Conservation (phyloP, 2,329 filamentous ascomycete species). For the Boeremia exigua region DNA sequence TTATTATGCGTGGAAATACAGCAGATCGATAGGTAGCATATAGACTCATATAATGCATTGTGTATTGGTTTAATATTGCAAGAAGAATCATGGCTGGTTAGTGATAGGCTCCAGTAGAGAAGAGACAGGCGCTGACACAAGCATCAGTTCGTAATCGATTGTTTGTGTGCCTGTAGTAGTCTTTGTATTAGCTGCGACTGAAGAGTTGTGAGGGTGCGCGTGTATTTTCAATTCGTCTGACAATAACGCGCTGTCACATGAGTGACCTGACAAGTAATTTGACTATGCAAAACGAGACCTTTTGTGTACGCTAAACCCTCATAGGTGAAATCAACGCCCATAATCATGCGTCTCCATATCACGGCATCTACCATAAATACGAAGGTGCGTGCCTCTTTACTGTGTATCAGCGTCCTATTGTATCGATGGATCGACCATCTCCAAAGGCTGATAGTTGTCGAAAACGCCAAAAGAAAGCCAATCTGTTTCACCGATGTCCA, state of each 20-base stretch:
- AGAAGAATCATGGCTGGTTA: not conserved
- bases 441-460: conserved; percentile 43
- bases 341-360: not conserved
- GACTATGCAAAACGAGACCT: no score
- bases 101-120: not conserved
- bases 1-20: not conserved
- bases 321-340: no score
- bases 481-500: conserved; percentile 53
- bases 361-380: not conserved
- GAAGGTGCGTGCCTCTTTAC: not conserved
- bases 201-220: no score
- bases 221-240: no score
- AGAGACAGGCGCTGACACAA: no score
- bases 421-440: conserved; percentile 22
- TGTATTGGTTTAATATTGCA: no score
- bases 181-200: no score
- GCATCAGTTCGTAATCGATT: no score
- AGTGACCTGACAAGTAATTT: no score
- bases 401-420: not conserved
- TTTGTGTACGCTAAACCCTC: no score
- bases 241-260: no score
- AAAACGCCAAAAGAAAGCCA: conserved; percentile 57
- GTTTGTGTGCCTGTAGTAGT: no score
- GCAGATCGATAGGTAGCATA: not conserved
- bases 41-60: not conserved